phyloP scores from a whole-genome alignment of 768 basidiomycete genomes.

The Chalciporus pseudorubinellus region DNA sequence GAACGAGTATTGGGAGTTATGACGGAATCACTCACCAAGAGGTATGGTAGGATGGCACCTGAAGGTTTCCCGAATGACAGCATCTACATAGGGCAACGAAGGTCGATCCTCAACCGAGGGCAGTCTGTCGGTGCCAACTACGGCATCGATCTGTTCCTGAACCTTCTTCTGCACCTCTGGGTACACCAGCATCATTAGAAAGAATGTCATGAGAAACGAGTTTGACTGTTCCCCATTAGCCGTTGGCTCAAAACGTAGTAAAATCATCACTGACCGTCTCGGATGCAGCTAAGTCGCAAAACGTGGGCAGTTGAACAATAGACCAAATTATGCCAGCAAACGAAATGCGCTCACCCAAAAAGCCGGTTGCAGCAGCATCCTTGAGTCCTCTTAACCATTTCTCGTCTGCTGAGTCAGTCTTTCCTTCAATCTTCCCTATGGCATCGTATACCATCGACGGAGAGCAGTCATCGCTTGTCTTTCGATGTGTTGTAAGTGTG shows the following conservation, averaged over 20 bases:
- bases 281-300: neutral
- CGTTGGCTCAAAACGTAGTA: neutral
- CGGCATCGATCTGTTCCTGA: constrained; percentile 7
- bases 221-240: neutral
- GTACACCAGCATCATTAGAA: constrained; percentile 12
- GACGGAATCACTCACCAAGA: constrained; percentile 2
- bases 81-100: constrained; percentile 6
- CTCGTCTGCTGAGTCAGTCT: neutral
- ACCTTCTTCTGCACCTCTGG: constrained; percentile 3
- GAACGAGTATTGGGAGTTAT: neutral
- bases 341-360: neutral
- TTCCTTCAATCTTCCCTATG: neutral
- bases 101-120: constrained; percentile 6
- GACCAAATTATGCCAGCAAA: neutral
- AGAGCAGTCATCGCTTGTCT: neutral
- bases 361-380: neutral
- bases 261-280: constrained; percentile 1
- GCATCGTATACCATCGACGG: neutral
- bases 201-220: constrained; percentile 1
- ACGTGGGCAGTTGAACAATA: neutral
- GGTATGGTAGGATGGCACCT: neutral
- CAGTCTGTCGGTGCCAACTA: constrained; percentile 2
- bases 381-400: neutral
- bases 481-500: neutral
- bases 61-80: constrained; percentile 3